Percentiles rank a stretch among this genome's conserved stretches.
phyloP scores from a whole-genome alignment of 2,329 filamentous ascomycete species.

The Colletotrichum spaethianum region DNA sequence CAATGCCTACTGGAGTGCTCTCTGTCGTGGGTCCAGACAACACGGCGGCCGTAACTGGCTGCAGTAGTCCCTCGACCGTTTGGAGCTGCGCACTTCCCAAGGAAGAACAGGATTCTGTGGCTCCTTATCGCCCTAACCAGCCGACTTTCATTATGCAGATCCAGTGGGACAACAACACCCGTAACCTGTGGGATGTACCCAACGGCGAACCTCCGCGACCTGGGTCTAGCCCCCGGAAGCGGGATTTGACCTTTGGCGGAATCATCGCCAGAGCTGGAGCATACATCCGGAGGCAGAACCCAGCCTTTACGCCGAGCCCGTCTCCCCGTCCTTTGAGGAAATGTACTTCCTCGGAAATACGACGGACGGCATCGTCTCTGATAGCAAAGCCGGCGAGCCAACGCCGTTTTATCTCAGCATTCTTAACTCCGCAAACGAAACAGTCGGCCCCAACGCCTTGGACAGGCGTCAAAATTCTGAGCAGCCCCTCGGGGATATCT shows the following conservation, averaged over 20 bases:
- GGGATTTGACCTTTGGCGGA: constrained; percentile 17
- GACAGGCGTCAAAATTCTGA: constrained; percentile 48
- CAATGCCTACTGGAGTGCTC: constrained; percentile 86
- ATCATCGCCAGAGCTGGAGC: constrained; percentile 40
- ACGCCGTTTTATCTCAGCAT: constrained; percentile 92
- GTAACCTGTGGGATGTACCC: constrained; percentile 64
- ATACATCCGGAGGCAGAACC: constrained; percentile 41
- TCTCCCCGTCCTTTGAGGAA: constrained; percentile 75
- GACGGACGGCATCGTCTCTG: constrained; percentile 78
- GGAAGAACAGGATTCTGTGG: constrained; percentile 76
- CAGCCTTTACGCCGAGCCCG: constrained; percentile 66
- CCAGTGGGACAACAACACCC: constrained; percentile 75
- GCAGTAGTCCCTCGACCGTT: constrained; percentile 78
- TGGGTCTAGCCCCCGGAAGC: constrained; percentile 30
- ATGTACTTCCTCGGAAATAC: constrained; percentile 88
- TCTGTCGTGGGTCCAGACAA: constrained; percentile 83
- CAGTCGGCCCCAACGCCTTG: constrained; percentile 47
- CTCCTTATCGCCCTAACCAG: constrained; percentile 75
- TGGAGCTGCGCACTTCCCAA: constrained; percentile 92
- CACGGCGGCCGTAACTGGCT: constrained; percentile 74
- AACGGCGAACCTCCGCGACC: constrained; percentile 53
- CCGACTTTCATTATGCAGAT: constrained; percentile 89
- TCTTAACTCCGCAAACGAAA: constrained; percentile 62
- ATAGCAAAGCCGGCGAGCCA: constrained; percentile 83
- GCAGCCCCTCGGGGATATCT: constrained; percentile 31